phyloP scores from a whole-genome alignment of 2,329 filamentous ascomycete species.

The Colletotrichum lupini region DNA sequence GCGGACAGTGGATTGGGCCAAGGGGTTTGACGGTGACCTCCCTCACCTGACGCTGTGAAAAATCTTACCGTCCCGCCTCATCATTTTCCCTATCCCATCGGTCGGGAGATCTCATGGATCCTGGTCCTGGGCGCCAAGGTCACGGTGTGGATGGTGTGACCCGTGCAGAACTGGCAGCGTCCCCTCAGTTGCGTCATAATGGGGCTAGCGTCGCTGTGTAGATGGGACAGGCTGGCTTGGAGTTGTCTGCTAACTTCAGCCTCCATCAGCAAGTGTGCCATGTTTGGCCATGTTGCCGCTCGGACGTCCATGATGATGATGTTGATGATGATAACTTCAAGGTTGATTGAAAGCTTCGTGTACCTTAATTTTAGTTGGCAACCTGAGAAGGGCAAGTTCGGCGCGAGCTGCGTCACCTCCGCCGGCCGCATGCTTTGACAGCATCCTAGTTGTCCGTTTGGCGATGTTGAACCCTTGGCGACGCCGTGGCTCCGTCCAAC shows the following conservation, averaged over 20 bases:
- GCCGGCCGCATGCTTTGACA: constrained; percentile 8
- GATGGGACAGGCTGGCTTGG: constrained; percentile 19
- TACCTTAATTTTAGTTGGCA: neutral
- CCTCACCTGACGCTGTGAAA: constrained; percentile 34
- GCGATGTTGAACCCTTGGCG: constrained; percentile 24
- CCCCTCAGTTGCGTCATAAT: constrained; percentile 35
- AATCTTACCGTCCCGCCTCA: constrained; percentile 36
- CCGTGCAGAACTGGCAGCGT: constrained; percentile 30
- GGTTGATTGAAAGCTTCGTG: neutral
- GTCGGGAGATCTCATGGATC: constrained; percentile 30
- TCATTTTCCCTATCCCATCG: constrained; percentile 22
- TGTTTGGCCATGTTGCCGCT: neutral
- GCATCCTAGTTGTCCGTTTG: constrained; percentile 11
- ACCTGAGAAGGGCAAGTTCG: neutral
- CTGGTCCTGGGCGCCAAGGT: constrained; percentile 33
- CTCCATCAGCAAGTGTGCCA: constrained; percentile 30
- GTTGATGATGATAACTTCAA: constrained; percentile 27
- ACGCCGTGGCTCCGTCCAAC: constrained; percentile 26
- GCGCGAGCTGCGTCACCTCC: neutral
- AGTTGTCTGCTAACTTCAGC: constrained; percentile 16
- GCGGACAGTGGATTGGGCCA: constrained; percentile 16
- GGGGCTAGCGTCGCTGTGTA: constrained; percentile 3
- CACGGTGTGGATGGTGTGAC: constrained; percentile 28
- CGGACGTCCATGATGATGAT: constrained; percentile 4
- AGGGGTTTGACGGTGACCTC: neutral